Evolutionary conservation across 2,329 filamentous ascomycete species (phyloP).

Genomic region (Fusarium illudens): DNA sequence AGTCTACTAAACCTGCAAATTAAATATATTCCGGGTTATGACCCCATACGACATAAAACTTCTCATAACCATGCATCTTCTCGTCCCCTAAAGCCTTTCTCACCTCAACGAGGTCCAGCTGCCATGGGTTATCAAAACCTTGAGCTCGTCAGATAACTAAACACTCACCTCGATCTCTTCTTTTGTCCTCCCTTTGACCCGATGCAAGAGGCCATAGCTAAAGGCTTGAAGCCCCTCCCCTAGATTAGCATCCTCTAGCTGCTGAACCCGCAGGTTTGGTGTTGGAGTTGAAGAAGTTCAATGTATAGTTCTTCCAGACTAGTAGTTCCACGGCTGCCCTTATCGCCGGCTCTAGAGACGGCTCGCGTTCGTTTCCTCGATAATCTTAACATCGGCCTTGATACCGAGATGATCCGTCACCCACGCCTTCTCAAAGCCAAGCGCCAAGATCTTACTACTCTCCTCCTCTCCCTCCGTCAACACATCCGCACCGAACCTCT

Average conservation of each 20-base stretch:
- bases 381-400: conserved; percentile 20
- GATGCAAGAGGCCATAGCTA: neutral
- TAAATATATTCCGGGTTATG: neutral
- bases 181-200: neutral
- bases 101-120: neutral
- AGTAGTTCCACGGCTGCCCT: neutral
- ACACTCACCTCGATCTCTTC: conserved; percentile 4
- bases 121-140: neutral
- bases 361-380: neutral
- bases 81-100: neutral
- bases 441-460: conserved; percentile 38
- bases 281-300: neutral
- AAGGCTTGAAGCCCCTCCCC: neutral
- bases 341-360: conserved; percentile 4
- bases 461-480: conserved; percentile 43
- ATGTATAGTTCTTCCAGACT: neutral
- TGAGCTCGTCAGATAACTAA: neutral
- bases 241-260: neutral
- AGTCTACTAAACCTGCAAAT: neutral
- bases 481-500: conserved; percentile 58
- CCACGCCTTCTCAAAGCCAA: conserved; percentile 53
- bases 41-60: conserved; percentile 2
- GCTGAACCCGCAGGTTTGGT: neutral
- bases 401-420: conserved; percentile 59
- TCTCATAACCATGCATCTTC: neutral